A percentile compares a stretch with the other conserved stretches of the same genome.
Conservation (phyloP, 2,329 filamentous ascomycete species). For the Alternaria angustiovoidea region DNA sequence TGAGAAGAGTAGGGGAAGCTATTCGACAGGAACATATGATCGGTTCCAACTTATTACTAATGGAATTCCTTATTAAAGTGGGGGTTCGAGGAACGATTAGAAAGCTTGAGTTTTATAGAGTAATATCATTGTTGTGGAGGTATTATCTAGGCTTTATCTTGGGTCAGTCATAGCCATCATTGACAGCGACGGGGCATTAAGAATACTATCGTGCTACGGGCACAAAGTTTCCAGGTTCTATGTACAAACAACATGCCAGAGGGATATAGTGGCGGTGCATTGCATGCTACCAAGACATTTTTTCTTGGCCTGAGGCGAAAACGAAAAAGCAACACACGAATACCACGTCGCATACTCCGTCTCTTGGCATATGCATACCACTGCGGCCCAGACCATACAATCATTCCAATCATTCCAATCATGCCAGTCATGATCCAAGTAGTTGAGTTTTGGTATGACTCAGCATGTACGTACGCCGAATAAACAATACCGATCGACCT, state of each 20-base stretch:
- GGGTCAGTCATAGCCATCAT: not conserved
- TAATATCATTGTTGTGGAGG: not conserved
- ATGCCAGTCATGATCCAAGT: not conserved
- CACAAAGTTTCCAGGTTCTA: not conserved
- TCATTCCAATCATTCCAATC: not conserved
- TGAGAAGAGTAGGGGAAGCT: conserved; percentile 87
- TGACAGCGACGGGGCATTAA: not conserved
- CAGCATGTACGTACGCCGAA: not conserved
- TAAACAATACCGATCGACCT: not conserved
- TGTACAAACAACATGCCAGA: not conserved
- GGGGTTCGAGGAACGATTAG: not conserved
- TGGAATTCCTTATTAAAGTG: conserved; percentile 84
- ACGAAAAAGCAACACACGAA: not conserved
- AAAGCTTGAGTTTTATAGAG: not conserved
- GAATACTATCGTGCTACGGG: not conserved
- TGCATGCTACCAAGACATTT: not conserved
- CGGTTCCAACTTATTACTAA: conserved; percentile 98
- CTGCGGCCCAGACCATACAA: not conserved
- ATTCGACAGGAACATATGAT: conserved; percentile 94
- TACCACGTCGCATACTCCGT: not conserved
- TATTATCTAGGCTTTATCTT: not conserved
- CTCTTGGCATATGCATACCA: not conserved
- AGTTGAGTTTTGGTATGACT: not conserved
- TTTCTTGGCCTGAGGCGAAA: not conserved
- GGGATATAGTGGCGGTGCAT: not conserved